Evolutionary conservation across 768 basidiomycete species (phyloP), one percentile per base, ranked within the genome.

Genomic region (Trametes maxima): DNA sequence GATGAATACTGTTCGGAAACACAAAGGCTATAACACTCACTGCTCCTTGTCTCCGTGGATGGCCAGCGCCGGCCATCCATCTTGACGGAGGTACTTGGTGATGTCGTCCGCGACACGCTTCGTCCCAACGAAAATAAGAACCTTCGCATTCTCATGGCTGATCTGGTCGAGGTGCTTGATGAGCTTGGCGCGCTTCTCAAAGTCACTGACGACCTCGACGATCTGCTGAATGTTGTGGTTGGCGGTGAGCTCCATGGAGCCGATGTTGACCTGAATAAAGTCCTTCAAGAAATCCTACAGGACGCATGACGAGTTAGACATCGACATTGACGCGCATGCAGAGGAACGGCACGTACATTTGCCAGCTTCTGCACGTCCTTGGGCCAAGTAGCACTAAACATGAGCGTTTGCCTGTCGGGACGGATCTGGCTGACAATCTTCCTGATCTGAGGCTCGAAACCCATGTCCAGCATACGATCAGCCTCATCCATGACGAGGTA

Each of bases 381-480:
- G 14, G 97, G 97, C 97, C 97, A 99, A 7, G 97, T 99, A 13
- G 97, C 97, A 55, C 94, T 97, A 82, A 99, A 99, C 88, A 99
- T 97, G 67, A 98, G 83, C 0, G 97, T 99, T 73, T 99, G 97
- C 70, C 97, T 86, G 79, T 99, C 97, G 44, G 97, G 97, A 42
- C 97, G 88, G 71, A 99, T 95, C 76, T 99, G 97, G 67, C 88
- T 81, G 67, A 98, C 92, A 66, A 99, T 98, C 79, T 98, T 98
- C 72, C 95, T 85, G 73, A 99, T 98, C 75, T 99, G 97, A 54
- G 97, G 97, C 78, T 99, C 97, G 79, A 99, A 99, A 82, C 97
- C 97, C 97, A 99, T 99, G 80, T 99, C 97, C 65, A 99, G 84
- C 97, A 99, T 99, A 71, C 97, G 93, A 80, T 99, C 97, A 46